Percentiles rank a stretch among this genome's conserved stretches.
Evolutionary conservation across 768 basidiomycete genomes (phyloP).

Genomic region (Pleurotus ostreatus): DNA sequence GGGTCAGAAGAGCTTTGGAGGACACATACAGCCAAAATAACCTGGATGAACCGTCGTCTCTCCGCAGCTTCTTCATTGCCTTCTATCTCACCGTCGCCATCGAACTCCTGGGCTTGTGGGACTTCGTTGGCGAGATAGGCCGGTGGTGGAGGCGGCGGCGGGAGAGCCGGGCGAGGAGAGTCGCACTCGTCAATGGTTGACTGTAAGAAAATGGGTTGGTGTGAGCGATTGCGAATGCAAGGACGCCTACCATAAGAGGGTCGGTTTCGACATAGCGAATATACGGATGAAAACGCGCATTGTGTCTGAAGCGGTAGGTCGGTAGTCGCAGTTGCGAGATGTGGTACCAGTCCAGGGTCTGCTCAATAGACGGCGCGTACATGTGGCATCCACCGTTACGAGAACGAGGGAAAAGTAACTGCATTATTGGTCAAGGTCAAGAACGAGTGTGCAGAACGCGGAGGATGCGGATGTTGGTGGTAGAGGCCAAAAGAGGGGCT

Average conservation of each 20-base stretch:
- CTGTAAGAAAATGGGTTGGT: background rate
- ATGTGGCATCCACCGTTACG: background rate
- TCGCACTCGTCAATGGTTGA: background rate
- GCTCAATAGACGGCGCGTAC: background rate
- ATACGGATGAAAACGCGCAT: constrained; percentile 1
- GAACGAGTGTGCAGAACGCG: too few relatives aligned
- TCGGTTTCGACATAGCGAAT: background rate
- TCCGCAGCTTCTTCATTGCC: background rate
- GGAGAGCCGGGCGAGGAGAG: background rate
- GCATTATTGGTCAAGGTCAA: too few relatives aligned
- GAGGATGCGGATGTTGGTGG: too few relatives aligned
- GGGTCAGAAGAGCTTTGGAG: too few relatives aligned
- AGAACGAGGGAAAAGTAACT: background rate
- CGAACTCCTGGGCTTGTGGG: background rate
- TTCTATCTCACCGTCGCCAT: background rate
- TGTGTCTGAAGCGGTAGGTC: constrained; percentile 1
- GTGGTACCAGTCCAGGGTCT: background rate
- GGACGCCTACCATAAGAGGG: background rate
- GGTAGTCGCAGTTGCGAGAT: constrained; percentile 2
- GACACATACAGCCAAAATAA: background rate
- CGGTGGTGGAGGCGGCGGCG: background rate
- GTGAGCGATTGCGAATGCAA: background rate
- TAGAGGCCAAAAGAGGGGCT: too few relatives aligned
- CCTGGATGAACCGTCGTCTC: background rate
- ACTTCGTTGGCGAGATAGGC: background rate